Base-by-base conservation (phyloP, 2,329 filamentous ascomycete genomes). In the Pseudohalonectria lignicola region DNA sequence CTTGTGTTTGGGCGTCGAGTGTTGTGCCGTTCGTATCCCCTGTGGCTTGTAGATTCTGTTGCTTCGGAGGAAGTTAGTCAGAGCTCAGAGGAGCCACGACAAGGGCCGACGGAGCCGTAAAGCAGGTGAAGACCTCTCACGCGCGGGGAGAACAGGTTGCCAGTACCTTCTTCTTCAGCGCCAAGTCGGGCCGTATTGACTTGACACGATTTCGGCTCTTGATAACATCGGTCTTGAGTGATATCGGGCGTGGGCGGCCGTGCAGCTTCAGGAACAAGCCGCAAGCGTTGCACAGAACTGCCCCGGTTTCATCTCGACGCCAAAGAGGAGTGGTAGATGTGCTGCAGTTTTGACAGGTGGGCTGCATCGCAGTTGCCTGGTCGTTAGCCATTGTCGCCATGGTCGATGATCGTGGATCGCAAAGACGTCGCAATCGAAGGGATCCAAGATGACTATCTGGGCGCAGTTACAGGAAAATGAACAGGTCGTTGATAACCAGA, bases 141-240 rank as follows among this genome's bases (percentile, higher is more conserved):
- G 34, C 12, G 17, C 2, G 28, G 39, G 26, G 36, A 37, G 32
- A 35, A 36, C 36, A 43, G 5, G 19, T 21, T 10, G 31, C 10
- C 31, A 19, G 53, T 65, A 86, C 86, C 79, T 93, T 94, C 62
- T 87, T 79, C 61, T 80, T 88, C 53, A 86, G 83, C 34, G 80
- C 78, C 45, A 84, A 75, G 52, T 88, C 85, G 8, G 83, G 76
- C 39, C 76, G 74, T 60, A 77, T 75, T 20, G 47, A 48, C 71
- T 96, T 96, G 50, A 96, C 90, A 47, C 92, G 80, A 64, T 98
- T 98, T 53, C 92, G 86, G 67, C 88, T 95, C 71, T 98, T 98
- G 67, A 98, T 98, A 49, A 96, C 90, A 68, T 98, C 92, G 35
- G 92, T 96, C 72, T 98, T 98, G 52, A 98, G 74, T 51, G 86